These are phyloP conservation scores for Fusarium nanum DNA, from an alignment of 2,329 filamentous ascomycete species.

Conservation along the genomic window DNA sequence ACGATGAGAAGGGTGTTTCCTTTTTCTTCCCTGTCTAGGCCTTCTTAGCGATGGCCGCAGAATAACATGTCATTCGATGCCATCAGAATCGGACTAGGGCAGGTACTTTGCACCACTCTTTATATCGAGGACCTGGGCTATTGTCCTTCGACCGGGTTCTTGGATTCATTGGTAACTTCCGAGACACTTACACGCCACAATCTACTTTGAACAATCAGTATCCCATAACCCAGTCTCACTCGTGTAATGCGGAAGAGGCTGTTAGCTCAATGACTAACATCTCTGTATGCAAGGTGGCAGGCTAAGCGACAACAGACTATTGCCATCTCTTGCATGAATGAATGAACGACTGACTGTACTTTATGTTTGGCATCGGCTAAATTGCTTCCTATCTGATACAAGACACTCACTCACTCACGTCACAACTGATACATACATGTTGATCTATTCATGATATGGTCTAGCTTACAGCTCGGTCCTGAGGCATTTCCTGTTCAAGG, in stretches of 20 bases:
- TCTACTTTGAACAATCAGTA: constrained; percentile 1
- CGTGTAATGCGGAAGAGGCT: constrained; percentile 3
- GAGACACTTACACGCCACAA: constrained; percentile 31
- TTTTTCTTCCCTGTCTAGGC: neutral
- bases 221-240: constrained; percentile 5
- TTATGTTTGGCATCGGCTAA: neutral
- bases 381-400: neutral
- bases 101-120: neutral
- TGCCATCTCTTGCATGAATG: constrained; percentile 14
- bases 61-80: neutral
- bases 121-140: neutral
- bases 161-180: constrained; percentile 20
- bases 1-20: neutral
- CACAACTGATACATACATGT: constrained; percentile 12
- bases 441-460: neutral
- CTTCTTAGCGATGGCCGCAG: neutral
- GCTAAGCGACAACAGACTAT: neutral
- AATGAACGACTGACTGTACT: neutral
- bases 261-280: neutral
- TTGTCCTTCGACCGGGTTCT: constrained; percentile 29
- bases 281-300: constrained; percentile 19
- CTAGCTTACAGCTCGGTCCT: neutral
- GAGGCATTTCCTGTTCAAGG: constrained; percentile 3
- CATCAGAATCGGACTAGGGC: neutral
- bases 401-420: neutral